Evolutionary conservation across 2,329 filamentous ascomycete genomes (phyloP), one percentile per base, ranked within the genome.

Genomic region (Monosporascus sp.): DNA sequence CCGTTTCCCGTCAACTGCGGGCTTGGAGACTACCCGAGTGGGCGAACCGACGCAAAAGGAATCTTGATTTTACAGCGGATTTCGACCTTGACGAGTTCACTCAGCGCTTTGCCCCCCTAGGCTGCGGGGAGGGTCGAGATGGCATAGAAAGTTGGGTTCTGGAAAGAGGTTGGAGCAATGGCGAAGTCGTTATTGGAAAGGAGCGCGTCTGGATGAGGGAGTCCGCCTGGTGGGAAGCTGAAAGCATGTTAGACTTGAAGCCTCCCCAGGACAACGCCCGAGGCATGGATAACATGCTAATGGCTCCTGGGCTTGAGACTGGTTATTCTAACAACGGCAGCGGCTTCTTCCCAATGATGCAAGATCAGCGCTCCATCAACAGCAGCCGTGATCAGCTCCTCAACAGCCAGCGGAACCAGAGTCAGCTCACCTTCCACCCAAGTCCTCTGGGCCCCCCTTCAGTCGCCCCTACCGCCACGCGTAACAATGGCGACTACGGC

Each of bases 171-270:
- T 99, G 94, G 94, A 97, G 91, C 73, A 99, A 99, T 62, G 94
- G 94, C 40, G 94, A 97, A 72, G 91, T 97, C 2, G 85, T 96
- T 5, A 79, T 97, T 34, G 94, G 94, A 52, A 86, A 85, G 54
- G 91, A 97, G 70, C 88, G 94, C 34, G 85, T 99, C 43, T 99
- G 94, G 94, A 92, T 97, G 77, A 84, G 93, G 49, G 94, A 99
- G 71, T 81, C 77, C 53, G 89, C 92, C 2, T 99, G 94, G 93
- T 97, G 93, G 93, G 93, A 97, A 71, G 93, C 92, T 5, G 94
- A 99, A 73, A 90, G 84, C 56, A 96, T 97, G 88, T 85, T 97
- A 27, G 94, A 99, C 65, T 78, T 95, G 63, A 93, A 94, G 71
- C 84, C 86, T 1, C 76, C 81, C 51, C 81, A 84, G 31, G 61